Percentiles rank a stretch among this genome's conserved stretches.
Conservation (phyloP, 163 green algal genomes). For the Scenedesmus sp. region DNA sequence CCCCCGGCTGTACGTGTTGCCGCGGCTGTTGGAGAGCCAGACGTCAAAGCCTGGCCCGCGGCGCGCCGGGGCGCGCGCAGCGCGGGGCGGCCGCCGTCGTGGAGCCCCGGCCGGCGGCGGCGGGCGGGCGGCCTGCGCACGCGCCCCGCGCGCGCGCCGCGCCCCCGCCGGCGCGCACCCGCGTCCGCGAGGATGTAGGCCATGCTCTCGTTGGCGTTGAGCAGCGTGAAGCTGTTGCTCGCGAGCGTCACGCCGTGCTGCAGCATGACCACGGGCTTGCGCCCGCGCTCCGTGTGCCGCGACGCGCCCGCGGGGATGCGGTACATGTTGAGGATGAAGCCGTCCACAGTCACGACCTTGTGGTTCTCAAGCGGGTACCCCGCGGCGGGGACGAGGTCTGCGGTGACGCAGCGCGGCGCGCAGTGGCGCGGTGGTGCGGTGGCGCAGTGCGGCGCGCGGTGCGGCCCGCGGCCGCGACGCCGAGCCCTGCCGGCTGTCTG, state of each 20-base stretch:
- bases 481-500: not conserved
- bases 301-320: slow-evolving; percentile 54
- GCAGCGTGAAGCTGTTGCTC: slow-evolving; percentile 54
- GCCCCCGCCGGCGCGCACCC: slow-evolving; percentile 33
- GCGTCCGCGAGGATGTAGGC: slow-evolving; percentile 59
- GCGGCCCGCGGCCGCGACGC: not conserved
- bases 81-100: not conserved
- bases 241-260: slow-evolving; percentile 56
- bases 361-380: slow-evolving; percentile 67
- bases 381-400: slow-evolving; percentile 52
- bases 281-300: not conserved
- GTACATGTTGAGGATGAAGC: slow-evolving; percentile 63
- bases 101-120: too few species aligned
- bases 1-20: slow-evolving; percentile 74
- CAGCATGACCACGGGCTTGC: slow-evolving; percentile 52
- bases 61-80: not conserved
- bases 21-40: slow-evolving; percentile 80
- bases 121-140: too few species aligned
- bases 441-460: not conserved
- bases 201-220: slow-evolving; percentile 49
- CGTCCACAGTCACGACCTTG: slow-evolving; percentile 59
- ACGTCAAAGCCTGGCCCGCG: slow-evolving; percentile 85
- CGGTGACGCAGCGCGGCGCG: not conserved
- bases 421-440: not conserved
- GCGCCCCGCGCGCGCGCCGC: too few species aligned